phyloP scores from a whole-genome alignment of 345 rosid species.

The Abelmoschus esculentus region DNA sequence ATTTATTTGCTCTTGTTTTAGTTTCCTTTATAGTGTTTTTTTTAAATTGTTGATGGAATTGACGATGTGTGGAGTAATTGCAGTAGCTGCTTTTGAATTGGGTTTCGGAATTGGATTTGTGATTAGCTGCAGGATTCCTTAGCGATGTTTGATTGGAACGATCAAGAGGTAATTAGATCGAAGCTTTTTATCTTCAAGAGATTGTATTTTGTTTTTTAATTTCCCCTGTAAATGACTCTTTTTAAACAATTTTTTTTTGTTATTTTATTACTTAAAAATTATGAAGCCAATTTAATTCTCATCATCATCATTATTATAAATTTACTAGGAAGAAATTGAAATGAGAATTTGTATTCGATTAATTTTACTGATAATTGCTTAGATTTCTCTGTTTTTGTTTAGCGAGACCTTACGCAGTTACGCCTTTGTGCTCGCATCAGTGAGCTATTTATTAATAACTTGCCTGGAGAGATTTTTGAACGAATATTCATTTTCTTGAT shows the following conservation, averaged over 20 bases:
- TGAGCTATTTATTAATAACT: not conserved
- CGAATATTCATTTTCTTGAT: not conserved
- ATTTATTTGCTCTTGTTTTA: not conserved
- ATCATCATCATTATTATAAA: not conserved
- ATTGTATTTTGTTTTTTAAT: not conserved
- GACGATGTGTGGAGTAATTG: slow-evolving; percentile 57
- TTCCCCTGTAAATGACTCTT: too few species aligned
- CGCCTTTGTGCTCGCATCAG: not conserved
- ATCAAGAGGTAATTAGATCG: slow-evolving; percentile 59
- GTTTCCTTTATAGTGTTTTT: not conserved
- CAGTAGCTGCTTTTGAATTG: slow-evolving; percentile 19
- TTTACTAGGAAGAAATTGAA: not conserved
- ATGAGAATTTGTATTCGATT: not conserved
- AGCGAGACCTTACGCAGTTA: not conserved
- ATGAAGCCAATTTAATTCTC: too few species aligned
- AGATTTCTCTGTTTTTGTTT: too few species aligned
- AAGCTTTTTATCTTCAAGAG: not conserved
- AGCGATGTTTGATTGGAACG: slow-evolving; percentile 99
- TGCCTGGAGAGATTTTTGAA: not conserved
- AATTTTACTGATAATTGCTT: not conserved
- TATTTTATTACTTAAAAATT: too few species aligned
- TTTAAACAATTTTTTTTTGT: too few species aligned
- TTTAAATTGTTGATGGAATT: slow-evolving; percentile 13
- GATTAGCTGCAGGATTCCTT: slow-evolving; percentile 20
- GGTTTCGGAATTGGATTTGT: slow-evolving; percentile 16